Conservation (phyloP, 208 protist species). For the Zelonia costaricensis region DNA sequence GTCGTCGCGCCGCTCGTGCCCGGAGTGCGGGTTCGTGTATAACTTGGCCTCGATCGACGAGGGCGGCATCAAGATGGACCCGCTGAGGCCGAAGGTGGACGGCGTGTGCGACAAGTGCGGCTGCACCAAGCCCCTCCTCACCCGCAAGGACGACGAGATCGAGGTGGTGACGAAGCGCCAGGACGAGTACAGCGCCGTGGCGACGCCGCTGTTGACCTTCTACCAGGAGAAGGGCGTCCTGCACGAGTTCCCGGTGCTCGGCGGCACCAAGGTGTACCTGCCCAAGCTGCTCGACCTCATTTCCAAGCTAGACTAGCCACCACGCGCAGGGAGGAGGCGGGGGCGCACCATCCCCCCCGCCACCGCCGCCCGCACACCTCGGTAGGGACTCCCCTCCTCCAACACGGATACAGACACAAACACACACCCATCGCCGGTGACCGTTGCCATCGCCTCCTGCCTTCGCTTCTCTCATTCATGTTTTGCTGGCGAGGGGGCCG, state of each 20-base stretch:
- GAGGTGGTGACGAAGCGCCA: conserved; percentile 59
- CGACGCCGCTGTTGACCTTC: conserved; percentile 59
- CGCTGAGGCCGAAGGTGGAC: conserved; percentile 67
- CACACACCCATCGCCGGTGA: no score
- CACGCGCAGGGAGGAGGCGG: no score
- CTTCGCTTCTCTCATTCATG: no score
- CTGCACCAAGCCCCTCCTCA: conserved; percentile 57
- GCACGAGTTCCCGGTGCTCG: conserved; percentile 69
- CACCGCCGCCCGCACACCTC: no score
- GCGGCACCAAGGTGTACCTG: conserved; percentile 63
- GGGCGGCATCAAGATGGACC: conserved; percentile 80
- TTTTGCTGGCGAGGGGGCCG: no score
- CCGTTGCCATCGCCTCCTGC: no score
- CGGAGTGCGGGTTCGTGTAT: conserved; percentile 76
- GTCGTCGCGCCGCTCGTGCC: conserved; percentile 65
- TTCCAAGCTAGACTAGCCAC: conserved; percentile 13
- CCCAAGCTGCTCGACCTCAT: conserved; percentile 76
- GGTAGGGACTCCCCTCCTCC: no score
- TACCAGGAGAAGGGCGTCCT: conserved; percentile 64
- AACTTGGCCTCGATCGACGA: conserved; percentile 73
- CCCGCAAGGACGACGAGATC: conserved; percentile 65
- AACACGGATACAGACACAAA: no score
- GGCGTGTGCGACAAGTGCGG: conserved; percentile 84
- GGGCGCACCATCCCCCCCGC: no score
- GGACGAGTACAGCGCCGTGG: conserved; percentile 57